Evolutionary conservation across 345 rosid species (phyloP).

Genomic region (Eutrema heterophyllum): DNA sequence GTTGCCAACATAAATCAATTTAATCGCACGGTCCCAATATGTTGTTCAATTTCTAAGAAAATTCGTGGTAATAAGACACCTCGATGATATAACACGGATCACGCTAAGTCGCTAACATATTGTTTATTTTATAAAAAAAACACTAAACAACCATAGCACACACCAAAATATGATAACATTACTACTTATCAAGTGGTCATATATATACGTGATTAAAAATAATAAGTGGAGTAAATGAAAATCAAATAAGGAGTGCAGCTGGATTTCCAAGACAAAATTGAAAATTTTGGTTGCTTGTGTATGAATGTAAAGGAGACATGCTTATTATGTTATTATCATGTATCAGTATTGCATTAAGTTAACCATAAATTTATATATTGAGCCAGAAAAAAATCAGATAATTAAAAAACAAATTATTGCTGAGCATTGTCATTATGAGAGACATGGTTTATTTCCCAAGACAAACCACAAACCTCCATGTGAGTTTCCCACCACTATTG

Average conservation of each 20-base stretch:
- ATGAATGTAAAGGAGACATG: constrained; percentile 29
- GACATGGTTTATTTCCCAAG: constrained; percentile 35
- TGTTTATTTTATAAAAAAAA: constrained; percentile 12
- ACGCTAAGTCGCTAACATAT: constrained; percentile 22
- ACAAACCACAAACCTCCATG: constrained; percentile 36
- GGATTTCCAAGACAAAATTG: constrained; percentile 26
- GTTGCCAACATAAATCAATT: constrained; percentile 4
- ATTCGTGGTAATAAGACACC: constrained; percentile 32
- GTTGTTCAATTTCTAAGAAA: constrained; percentile 32
- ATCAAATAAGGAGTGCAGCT: constrained; percentile 17
- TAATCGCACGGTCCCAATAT: constrained; percentile 29
- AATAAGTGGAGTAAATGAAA: constrained; percentile 2
- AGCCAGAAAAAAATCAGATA: neutral
- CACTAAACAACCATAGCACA: neutral
- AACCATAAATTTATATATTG: neutral
- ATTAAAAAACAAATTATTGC: neutral
- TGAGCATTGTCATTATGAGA: constrained; percentile 27
- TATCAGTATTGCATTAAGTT: constrained; percentile 8
- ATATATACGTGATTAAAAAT: neutral
- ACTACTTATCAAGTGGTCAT: constrained; percentile 22
- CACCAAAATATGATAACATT: neutral
- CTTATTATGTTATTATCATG: constrained; percentile 23
- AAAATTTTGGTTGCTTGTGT: constrained; percentile 31
- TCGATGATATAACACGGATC: constrained; percentile 33
- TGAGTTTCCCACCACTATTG: constrained; percentile 35